phyloP scores from a whole-genome alignment of 2,329 filamentous ascomycete genomes.

The Allantophomopsis cytisporea region DNA sequence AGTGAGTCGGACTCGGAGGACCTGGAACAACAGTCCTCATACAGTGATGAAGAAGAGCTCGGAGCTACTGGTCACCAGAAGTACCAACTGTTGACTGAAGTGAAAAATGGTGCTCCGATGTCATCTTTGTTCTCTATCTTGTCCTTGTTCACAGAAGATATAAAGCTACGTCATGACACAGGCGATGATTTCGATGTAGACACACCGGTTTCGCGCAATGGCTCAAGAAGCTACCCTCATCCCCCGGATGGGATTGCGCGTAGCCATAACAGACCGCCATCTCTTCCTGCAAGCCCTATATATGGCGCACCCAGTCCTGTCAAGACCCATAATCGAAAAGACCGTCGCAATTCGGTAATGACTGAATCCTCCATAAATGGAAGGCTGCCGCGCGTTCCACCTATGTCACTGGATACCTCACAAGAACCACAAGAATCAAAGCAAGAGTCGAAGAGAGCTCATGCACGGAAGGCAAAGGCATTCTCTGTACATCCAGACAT shows the following conservation, averaged over 20 bases:
- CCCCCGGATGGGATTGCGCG: slow-evolving; percentile 11
- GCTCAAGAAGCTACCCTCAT: slow-evolving; percentile 16
- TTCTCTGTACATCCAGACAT: slow-evolving; percentile 92
- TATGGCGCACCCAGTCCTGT: slow-evolving; percentile 13
- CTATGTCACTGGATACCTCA: slow-evolving; percentile 51
- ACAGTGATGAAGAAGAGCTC: slow-evolving; percentile 54
- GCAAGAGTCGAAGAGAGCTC: slow-evolving; percentile 11
- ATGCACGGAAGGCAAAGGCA: slow-evolving; percentile 31
- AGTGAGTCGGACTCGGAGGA: slow-evolving; percentile 23
- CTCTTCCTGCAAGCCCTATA: slow-evolving; percentile 16
- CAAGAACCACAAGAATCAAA: slow-evolving; percentile 7
- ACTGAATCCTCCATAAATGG: slow-evolving; percentile 19
- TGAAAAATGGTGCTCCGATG: slow-evolving; percentile 96
- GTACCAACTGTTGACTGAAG: slow-evolving; percentile 91
- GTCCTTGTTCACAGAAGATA: slow-evolving; percentile 90
- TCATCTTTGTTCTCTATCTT: slow-evolving; percentile 96
- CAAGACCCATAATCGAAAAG: slow-evolving; percentile 30
- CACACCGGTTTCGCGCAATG: slow-evolving; percentile 18
- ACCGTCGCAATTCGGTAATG: slow-evolving; percentile 27
- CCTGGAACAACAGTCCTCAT: slow-evolving; percentile 33
- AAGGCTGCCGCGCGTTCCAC: slow-evolving; percentile 51
- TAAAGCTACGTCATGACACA: slow-evolving; percentile 63
- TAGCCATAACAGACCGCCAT: slow-evolving; percentile 16
- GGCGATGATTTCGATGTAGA: slow-evolving; percentile 27
- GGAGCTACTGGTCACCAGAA: slow-evolving; percentile 57